Base-by-base conservation (phyloP, 257 asterid species). In the Capsicum baccatum region DNA sequence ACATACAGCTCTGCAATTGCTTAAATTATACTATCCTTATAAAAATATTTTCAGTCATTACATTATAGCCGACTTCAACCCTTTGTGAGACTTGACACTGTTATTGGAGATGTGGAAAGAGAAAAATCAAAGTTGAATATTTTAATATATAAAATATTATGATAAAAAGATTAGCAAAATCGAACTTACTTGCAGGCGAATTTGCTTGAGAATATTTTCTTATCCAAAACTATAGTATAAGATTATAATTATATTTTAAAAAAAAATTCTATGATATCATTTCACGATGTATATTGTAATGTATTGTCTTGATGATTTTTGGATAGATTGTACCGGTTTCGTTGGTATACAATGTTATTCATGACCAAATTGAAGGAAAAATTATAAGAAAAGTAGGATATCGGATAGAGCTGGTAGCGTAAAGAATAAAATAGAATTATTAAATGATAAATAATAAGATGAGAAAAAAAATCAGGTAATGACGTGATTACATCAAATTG, bases 51-150 rank as follows among this genome's bases (percentile, higher is more conserved):
- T 26, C 33, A 26, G 1, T 26, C 33, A 26, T 26, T 26, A 26
- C 33, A 26, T 26, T 26, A 26, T 26, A 26, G 33, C 33, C 33
- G 33, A 26, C 82, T 55, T 52, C 50, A 15, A 69, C 55, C 19
- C 5, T 16, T 2, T 8, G 48, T 8, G 79, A 69, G 67, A 56
- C 19, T 56, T 14, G 62, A 56, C 62, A 16, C 19, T 56, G n/a
- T 47, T 33, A 9, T 66, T 5, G 8, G 8, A 13, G 76, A 68
- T 68, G 0, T 15, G 3, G 76, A 67, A 37, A 67, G 76, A 67
- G 81, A 76, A 74, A 74, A 76, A 76, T 76, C 81, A 76, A 71
- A 52, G 42, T 50, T 76, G 14, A 68, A 68, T 35, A 68, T 0
- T 50, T 76, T 8, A 68, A 68, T 35, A 68, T 0, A 37, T 39